phyloP scores from a whole-genome alignment of 345 rosid species.

The Citropsis articulata region DNA sequence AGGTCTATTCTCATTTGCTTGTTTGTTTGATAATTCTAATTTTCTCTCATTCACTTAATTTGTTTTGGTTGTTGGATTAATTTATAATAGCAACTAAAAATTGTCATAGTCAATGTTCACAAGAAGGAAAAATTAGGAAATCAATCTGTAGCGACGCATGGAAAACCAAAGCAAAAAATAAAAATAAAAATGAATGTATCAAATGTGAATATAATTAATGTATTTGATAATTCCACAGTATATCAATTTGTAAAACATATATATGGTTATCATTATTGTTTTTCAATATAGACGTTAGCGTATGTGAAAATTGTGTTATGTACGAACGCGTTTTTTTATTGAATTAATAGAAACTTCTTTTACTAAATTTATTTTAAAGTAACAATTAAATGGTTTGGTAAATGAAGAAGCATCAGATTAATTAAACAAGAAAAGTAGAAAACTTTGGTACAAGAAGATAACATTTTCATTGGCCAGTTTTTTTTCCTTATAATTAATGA shows the following conservation, averaged over 20 bases:
- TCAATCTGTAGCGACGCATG: background rate
- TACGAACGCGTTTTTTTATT: background rate
- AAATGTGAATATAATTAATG: too few species aligned
- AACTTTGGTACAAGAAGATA: background rate
- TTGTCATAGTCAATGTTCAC: background rate
- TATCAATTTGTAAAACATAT: background rate
- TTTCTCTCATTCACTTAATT: background rate
- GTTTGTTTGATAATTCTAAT: background rate
- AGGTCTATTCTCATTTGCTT: background rate
- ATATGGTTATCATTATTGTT: background rate
- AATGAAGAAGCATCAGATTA: background rate
- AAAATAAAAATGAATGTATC: background rate
- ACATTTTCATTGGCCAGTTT: background rate
- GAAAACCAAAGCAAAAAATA: background rate
- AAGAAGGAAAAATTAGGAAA: background rate
- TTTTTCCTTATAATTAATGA: background rate
- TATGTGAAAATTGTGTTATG: too few species aligned
- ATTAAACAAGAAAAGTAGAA: background rate
- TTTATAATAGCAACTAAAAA: background rate
- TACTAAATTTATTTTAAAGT: too few species aligned
- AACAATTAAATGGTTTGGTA: background rate
- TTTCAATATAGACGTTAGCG: too few species aligned
- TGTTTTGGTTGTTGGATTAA: background rate
- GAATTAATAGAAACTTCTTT: background rate
- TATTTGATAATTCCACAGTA: background rate